A percentile compares a stretch with the other conserved stretches of the same genome.
Evolutionary conservation across 805 yeast genomes (phyloP).

Genomic region (Pichia deserticola): DNA sequence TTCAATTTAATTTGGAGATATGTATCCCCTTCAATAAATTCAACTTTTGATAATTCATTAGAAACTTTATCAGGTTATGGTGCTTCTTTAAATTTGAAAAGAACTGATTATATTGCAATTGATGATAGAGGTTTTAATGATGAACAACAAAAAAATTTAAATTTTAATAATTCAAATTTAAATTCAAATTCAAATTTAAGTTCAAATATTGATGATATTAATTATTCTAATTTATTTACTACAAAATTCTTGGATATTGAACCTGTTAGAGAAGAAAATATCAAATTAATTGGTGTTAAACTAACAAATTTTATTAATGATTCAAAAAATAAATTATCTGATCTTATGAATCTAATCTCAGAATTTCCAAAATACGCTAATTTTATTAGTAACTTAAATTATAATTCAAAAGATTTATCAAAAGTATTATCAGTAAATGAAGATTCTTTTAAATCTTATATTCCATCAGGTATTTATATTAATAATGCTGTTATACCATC

Average conservation of each 20-base stretch:
- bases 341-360: constrained; percentile 33
- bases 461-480: constrained; percentile 45
- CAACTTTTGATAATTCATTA: neutral
- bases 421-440: neutral
- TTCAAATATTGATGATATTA: neutral
- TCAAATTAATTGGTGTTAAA: constrained; percentile 34
- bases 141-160: constrained; percentile 24
- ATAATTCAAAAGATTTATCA: constrained; percentile 8
- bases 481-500: constrained; percentile 62
- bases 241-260: constrained; percentile 24
- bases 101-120: constrained; percentile 58
- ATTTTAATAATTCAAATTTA: constrained; percentile 12
- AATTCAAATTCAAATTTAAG: neutral
- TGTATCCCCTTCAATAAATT: constrained; percentile 31
- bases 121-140: constrained; percentile 46
- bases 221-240: neutral
- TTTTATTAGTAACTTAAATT: constrained; percentile 25
- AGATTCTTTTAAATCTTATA: constrained; percentile 5
- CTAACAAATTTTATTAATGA: constrained; percentile 33
- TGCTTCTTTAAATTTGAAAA: constrained; percentile 52
- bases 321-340: constrained; percentile 27
- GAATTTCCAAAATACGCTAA: constrained; percentile 52
- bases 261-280: constrained; percentile 25
- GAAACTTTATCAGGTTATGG: constrained; percentile 53
- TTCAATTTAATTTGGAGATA: constrained; percentile 73